These are phyloP conservation scores for Lactifluus piperatus DNA, from an alignment of 768 basidiomycete genomes.

Conservation along the genomic window DNA sequence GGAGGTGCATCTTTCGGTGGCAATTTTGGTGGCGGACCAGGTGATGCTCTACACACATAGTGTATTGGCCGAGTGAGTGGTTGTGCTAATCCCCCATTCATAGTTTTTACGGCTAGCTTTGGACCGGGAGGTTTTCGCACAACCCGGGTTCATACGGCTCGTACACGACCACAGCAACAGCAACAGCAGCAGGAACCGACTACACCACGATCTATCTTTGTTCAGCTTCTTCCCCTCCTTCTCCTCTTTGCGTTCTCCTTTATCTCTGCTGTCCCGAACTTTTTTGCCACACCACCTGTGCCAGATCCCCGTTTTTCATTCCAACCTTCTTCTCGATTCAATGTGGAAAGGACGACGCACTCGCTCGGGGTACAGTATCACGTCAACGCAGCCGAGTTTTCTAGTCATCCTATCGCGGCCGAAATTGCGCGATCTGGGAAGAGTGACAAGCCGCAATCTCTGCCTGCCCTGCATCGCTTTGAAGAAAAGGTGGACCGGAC, in stretches of 20 bases:
- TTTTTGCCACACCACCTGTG: constrained; percentile 56
- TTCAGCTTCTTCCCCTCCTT: constrained; percentile 79
- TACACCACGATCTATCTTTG: constrained; percentile 52
- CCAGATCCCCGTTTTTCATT: constrained; percentile 83
- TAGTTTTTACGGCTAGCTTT: constrained; percentile 70
- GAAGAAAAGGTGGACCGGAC: constrained; percentile 69
- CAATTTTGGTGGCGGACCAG: constrained; percentile 46
- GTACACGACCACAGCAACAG: constrained; percentile 27
- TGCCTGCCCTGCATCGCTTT: constrained; percentile 45
- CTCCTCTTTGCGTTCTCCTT: constrained; percentile 80
- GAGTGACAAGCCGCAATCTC: constrained; percentile 18
- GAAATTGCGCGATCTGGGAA: constrained; percentile 44
- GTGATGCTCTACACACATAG: constrained; percentile 23
- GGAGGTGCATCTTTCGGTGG: constrained; percentile 48
- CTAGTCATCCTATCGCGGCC: constrained; percentile 69
- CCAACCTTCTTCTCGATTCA: constrained; percentile 47
- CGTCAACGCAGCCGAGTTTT: constrained; percentile 71
- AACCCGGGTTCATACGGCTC: constrained; percentile 43
- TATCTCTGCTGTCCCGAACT: constrained; percentile 66
- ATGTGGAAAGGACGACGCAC: constrained; percentile 62
- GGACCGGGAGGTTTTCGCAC: constrained; percentile 79
- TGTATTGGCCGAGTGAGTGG: not conserved
- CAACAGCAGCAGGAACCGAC: constrained; percentile 34
- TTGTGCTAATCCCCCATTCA: constrained; percentile 15
- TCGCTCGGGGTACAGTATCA: constrained; percentile 72